Base-by-base conservation (phyloP, 257 asterid species). In the Solanum neorickii region DNA sequence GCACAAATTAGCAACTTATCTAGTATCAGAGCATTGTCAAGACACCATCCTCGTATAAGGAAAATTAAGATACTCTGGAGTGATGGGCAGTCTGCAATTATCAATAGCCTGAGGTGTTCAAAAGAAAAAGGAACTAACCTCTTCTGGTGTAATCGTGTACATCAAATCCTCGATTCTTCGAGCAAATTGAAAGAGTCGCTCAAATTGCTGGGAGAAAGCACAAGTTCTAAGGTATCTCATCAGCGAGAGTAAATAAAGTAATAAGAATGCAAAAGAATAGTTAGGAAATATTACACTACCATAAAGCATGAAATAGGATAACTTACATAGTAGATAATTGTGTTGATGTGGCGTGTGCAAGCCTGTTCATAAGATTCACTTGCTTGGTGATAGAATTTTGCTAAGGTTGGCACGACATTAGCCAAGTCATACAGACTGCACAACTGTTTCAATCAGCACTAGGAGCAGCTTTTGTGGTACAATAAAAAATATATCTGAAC, bases 341-440 rank as follows among this genome's bases (percentile, higher is more conserved):
- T 89, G 91, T 93, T 97, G 91, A 96, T 96, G 89, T 89, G 94
- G 87, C 98, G 98, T 9, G 94, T 87, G 90, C 98, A 97, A 87
- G 99, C 95, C 89, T 93, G 97, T 88, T 97, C 99, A 88, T 97
- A 96, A 86, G 98, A 86, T 92, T 97, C 99, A 86, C 99, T 96
- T 77, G 99, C 99, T 93, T 97, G 98, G 92, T 97, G 99, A 90
- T 97, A 97, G 86, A 97, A 97, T 89, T 96, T 97, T 46, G 99
- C 99, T 88, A 96, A 93, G 75, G 95, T 95, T 14, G 98, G 96
- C 89, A 97, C 99, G 85, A 96, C 95, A 91, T 96, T 97, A 87
- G 99, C 99, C 89, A 97, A 95, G 86, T 97, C 99, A 90, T 96
- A 96, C 87, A 97, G 92, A 90, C 99, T 97, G 97, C 90, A 92